Evolutionary conservation across 306 rosid genomes (phyloP).

Genomic region (Cucurbita maxima): DNA sequence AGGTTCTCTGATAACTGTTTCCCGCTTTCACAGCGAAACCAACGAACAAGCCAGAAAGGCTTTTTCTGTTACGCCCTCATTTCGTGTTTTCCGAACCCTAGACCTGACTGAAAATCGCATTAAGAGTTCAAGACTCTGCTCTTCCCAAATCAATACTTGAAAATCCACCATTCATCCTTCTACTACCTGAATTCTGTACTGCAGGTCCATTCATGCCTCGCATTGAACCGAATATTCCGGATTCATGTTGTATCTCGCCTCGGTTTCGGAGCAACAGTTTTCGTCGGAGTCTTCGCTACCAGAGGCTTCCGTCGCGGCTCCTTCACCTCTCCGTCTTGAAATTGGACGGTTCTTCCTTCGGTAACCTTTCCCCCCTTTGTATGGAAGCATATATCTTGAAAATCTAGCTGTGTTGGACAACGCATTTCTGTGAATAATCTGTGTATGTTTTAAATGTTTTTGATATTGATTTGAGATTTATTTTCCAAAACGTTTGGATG

Average conservation of each 20-base stretch:
- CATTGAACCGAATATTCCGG: background rate
- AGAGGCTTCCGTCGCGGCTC: constrained; percentile 22
- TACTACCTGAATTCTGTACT: background rate
- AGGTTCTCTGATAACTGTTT: background rate
- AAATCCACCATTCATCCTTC: background rate
- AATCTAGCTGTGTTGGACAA: background rate
- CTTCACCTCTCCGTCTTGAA: constrained; percentile 28
- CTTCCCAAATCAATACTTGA: background rate
- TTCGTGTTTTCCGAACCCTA: background rate
- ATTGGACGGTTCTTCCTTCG: constrained; percentile 41
- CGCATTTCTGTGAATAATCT: background rate
- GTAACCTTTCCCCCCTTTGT: constrained; percentile 1
- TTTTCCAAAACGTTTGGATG: background rate
- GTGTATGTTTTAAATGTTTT: background rate
- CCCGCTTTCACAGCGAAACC: constrained; percentile 13
- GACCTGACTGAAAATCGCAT: background rate
- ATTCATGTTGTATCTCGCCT: constrained; percentile 1
- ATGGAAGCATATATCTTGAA: no score
- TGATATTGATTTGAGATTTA: background rate
- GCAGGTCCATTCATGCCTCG: background rate
- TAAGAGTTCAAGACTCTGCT: background rate
- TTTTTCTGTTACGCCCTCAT: background rate
- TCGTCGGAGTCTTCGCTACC: constrained; percentile 13
- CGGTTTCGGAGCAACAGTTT: background rate
- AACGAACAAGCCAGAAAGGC: background rate